Percentiles rank a stretch among this genome's conserved stretches.
These are phyloP conservation scores for Gossypium aridum DNA, from an alignment of 441 rosid species.

Conservation along the genomic window DNA sequence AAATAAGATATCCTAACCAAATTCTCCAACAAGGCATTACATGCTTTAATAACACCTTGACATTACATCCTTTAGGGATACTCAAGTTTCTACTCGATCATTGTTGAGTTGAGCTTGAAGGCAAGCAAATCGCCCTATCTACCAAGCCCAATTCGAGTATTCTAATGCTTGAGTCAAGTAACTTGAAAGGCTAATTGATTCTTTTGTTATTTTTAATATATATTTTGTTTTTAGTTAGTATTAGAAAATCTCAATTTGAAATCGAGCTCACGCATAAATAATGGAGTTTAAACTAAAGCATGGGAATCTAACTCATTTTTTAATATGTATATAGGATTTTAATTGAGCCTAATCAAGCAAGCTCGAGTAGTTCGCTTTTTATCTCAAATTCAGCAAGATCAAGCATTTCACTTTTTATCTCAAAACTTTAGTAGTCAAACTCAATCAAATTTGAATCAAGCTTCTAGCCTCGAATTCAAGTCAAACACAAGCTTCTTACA, in stretches of 20 bases:
- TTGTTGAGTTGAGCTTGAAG: background rate
- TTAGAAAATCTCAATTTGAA: background rate
- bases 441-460: background rate
- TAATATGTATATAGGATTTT: background rate
- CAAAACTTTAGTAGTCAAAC: background rate
- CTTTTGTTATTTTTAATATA: background rate
- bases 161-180: background rate
- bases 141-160: background rate
- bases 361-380: background rate
- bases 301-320: background rate
- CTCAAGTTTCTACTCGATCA: background rate
- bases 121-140: background rate
- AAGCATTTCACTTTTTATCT: background rate
- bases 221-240: background rate
- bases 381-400: background rate
- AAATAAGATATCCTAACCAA: background rate
- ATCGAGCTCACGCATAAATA: background rate
- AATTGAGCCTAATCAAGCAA: background rate
- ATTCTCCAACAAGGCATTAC: background rate
- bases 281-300: background rate
- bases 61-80: background rate
- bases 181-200: background rate
- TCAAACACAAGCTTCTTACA: no score
- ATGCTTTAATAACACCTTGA: background rate
- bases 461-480: background rate